Conservation (phyloP, 768 basidiomycete species). For the Mycena belliarum region DNA sequence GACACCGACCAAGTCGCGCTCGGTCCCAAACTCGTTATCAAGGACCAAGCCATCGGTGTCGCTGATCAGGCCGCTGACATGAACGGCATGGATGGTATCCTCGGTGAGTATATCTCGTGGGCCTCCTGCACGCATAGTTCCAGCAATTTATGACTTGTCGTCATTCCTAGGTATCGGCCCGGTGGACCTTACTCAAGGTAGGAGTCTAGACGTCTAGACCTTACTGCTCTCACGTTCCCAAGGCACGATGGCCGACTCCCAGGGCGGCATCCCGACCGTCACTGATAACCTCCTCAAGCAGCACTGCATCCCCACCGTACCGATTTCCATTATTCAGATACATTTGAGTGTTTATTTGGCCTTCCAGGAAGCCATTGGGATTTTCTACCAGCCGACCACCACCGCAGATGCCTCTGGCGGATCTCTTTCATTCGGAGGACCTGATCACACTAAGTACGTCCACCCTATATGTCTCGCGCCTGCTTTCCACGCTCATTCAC, state of each 20-base stretch:
- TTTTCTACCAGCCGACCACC: conserved; percentile 42
- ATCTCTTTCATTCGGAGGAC: conserved; percentile 27
- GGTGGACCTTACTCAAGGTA: conserved; percentile 39
- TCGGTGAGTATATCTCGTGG: conserved; percentile 37
- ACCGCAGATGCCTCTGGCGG: conserved; percentile 11
- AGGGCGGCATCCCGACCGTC: conserved; percentile 40
- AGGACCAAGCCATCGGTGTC: conserved; percentile 49
- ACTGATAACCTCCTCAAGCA: conserved; percentile 40
- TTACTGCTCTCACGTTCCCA: not conserved
- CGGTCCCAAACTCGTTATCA: conserved; percentile 38
- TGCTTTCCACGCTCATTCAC: too few relatives aligned
- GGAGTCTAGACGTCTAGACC: not conserved
- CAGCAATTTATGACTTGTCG: not conserved
- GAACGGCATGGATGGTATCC: conserved; percentile 42
- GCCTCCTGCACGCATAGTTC: not conserved
- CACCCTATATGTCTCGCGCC: not conserved
- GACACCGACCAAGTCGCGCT: conserved; percentile 14
- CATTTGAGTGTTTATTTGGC: too few relatives aligned
- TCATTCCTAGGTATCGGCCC: conserved; percentile 44
- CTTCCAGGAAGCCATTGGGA: conserved; percentile 27
- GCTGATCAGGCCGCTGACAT: conserved; percentile 27
- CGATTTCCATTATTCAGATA: too few relatives aligned
- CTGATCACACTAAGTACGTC: conserved; percentile 28
- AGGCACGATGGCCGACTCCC: not conserved
- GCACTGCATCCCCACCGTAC: conserved; percentile 31